Conservation (phyloP, 208 protist species). For the Trypanosoma brucei region DNA sequence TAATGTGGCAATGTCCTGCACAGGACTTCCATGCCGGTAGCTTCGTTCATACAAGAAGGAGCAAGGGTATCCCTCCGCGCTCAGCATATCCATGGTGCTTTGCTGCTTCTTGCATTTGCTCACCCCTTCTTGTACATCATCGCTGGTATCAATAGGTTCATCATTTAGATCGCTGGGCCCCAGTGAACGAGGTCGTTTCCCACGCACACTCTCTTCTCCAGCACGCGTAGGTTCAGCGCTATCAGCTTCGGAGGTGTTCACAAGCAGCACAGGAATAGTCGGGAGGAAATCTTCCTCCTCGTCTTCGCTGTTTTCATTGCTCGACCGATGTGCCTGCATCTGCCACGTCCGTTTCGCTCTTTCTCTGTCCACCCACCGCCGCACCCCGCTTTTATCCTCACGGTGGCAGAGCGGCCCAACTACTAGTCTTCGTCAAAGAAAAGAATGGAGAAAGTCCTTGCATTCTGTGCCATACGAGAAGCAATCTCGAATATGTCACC, state of each 20-base stretch:
- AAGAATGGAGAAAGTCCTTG: too few species aligned
- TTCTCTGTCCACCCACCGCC: too few species aligned
- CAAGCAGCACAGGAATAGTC: conserved; percentile 28
- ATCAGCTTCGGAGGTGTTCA: neutral
- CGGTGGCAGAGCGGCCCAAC: too few species aligned
- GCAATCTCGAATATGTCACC: too few species aligned
- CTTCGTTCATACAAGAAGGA: conserved; percentile 59
- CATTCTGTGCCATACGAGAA: too few species aligned
- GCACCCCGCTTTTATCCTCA: too few species aligned
- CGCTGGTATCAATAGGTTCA: too few species aligned
- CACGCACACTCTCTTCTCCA: neutral
- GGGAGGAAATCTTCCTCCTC: conserved; percentile 64
- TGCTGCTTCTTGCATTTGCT: neutral
- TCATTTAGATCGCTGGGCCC: neutral
- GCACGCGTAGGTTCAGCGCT: neutral
- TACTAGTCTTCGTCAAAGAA: too few species aligned
- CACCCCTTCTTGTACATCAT: too few species aligned
- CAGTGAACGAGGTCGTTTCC: conserved; percentile 14
- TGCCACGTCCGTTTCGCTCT: too few species aligned
- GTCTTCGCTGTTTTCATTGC: conserved; percentile 14
- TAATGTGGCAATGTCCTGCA: conserved; percentile 46
- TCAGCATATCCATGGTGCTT: conserved; percentile 10
- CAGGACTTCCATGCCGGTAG: conserved; percentile 32
- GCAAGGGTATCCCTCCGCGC: conserved; percentile 30
- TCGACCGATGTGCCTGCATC: too few species aligned